A percentile compares a stretch with the other conserved stretches of the same genome.
These are phyloP conservation scores for Brettanomyces nanus DNA, from an alignment of 805 yeast genomes.

Conservation along the genomic window DNA sequence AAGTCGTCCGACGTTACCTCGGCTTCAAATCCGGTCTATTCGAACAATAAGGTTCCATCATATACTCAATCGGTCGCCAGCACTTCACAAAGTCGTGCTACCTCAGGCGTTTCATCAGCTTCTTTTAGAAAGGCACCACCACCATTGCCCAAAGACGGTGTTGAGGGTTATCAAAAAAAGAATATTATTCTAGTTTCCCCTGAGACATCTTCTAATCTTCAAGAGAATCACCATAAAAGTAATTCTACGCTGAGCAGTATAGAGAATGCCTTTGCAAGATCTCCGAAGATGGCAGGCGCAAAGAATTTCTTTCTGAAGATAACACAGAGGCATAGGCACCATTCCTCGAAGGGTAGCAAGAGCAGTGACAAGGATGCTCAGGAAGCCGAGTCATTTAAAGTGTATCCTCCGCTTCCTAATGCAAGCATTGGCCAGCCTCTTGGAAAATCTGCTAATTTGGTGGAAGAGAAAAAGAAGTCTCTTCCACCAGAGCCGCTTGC, in stretches of 20 bases:
- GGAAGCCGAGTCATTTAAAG: too few species aligned
- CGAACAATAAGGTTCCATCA: neutral
- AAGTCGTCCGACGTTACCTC: neutral
- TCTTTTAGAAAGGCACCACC: conserved; percentile 1
- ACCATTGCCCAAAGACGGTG: neutral
- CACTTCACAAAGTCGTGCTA: neutral
- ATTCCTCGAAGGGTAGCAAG: neutral
- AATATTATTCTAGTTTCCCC: neutral
- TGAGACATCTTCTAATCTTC: neutral
- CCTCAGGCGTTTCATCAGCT: neutral
- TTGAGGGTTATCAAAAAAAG: neutral
- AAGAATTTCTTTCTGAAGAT: conserved; percentile 15
- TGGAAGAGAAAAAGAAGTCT: too few species aligned
- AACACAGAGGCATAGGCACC: neutral
- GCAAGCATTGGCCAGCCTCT: too few species aligned
- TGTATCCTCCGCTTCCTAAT: too few species aligned
- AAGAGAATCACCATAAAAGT: conserved; percentile 3
- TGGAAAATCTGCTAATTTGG: too few species aligned
- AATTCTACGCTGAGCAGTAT: conserved; percentile 16
- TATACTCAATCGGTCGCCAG: neutral
- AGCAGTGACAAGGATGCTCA: neutral
- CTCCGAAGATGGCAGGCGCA: conserved; percentile 15
- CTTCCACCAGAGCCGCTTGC: neutral
- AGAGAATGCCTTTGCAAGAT: conserved; percentile 16
- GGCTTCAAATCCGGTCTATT: neutral